Evolutionary conservation across 2,329 filamentous ascomycete species (phyloP).

Genomic region (Fusarium sterilihyphosum): DNA sequence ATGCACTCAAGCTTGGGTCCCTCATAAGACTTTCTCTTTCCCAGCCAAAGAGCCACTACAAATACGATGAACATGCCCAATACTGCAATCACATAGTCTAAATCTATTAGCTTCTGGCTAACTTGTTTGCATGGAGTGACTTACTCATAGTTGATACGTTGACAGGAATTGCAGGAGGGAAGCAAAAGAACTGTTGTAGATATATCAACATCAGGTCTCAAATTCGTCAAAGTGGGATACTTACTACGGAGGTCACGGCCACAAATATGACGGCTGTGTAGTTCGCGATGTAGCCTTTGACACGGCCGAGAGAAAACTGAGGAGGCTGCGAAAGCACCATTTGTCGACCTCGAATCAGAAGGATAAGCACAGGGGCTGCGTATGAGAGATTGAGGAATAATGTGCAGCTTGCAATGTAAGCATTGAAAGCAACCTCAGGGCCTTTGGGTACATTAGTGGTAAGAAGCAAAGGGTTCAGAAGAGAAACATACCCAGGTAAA

Average conservation of each 20-base stretch:
- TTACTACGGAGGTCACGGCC: constrained; percentile 51
- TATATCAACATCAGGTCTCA: neutral
- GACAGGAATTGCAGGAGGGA: constrained; percentile 37
- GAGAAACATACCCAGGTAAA: constrained; percentile 48
- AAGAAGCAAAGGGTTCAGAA: rapidly evolving
- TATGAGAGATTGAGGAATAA: constrained; percentile 59
- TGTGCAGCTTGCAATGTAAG: constrained; percentile 57
- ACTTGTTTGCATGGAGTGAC: neutral
- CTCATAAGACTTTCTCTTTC: constrained; percentile 31
- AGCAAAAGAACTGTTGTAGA: constrained; percentile 32
- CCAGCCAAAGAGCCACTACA: constrained; percentile 20
- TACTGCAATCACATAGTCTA: constrained; percentile 51
- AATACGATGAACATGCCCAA: constrained; percentile 46
- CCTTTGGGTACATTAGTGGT: constrained; percentile 23
- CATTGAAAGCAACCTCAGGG: constrained; percentile 57
- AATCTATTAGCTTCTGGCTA: neutral
- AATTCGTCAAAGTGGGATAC: neutral
- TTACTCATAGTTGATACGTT: constrained; percentile 37
- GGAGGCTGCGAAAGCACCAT: constrained; percentile 44
- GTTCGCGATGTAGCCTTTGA: constrained; percentile 46
- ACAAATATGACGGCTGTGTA: constrained; percentile 49
- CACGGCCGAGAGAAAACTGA: constrained; percentile 46
- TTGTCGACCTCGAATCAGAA: constrained; percentile 50
- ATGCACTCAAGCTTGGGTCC: constrained; percentile 35
- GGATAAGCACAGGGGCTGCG: constrained; percentile 52